Base-by-base conservation (phyloP, 768 basidiomycete species). In the Pholiota conissans region DNA sequence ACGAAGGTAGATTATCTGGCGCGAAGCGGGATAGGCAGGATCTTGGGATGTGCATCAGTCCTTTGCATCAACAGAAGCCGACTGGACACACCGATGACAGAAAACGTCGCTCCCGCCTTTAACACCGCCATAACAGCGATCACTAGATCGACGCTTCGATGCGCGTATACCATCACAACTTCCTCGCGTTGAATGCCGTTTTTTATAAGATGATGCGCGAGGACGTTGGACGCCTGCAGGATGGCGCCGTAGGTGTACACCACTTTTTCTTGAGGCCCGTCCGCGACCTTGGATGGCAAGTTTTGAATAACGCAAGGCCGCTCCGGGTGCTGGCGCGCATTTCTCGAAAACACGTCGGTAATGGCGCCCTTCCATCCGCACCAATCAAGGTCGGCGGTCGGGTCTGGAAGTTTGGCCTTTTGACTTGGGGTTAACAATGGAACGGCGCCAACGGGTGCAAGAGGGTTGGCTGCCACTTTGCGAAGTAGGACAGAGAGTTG, bases 331-430 rank as follows among this genome's bases (percentile, higher is more conserved):
- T 76, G 72, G 10, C 80, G 77, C 2, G 97, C 97, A 74, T 99
- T 98, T 34, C 77, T 75, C 9, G 93, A 90, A 73, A 99, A 98
- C 22, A 98, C 84, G 69, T 96, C 91, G 13, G 96, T 93, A 68
- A 99, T 98, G 6, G 96, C 92, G 29, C 96, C 97, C 70, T 95
- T 93, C 85, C 89, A 99, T 51, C 89, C 95, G 72, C 93, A 96
- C 96, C 97, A 99, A 65, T 97, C 84, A 32, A 99, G 82, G 70
- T 98, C 89, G 14, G 85, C 89, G 10, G 84, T 85, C 2, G 96
- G 94, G 67, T 90, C 81, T 0, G 97, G 97, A 3, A 99, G 80
- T 48, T 79, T 79, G 11, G 73, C 75, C 53, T 79, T 80, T 72
- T 98, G 93, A 11, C 74, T 69, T 3, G 86, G 77, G 0, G 93